phyloP scores from a whole-genome alignment of 2,329 filamentous ascomycete genomes.

The Xylariaceae sp. region DNA sequence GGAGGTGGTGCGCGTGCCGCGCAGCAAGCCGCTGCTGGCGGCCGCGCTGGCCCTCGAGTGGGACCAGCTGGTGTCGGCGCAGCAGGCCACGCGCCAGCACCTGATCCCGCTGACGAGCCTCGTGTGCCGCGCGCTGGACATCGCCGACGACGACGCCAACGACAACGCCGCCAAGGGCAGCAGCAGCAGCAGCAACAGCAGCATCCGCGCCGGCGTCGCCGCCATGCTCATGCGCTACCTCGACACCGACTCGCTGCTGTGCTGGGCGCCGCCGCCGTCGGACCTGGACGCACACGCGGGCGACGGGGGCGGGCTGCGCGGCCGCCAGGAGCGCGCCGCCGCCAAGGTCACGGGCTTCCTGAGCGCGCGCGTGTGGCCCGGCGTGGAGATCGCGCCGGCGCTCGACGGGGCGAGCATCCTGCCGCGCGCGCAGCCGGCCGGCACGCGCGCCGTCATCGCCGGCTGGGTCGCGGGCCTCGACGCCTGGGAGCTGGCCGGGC shows the following conservation, averaged over 20 bases:
- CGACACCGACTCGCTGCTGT: slow-evolving; percentile 85
- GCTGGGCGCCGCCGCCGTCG: slow-evolving; percentile 63
- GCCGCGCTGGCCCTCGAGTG: slow-evolving; percentile 85
- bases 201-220: slow-evolving; percentile 57
- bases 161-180: slow-evolving; percentile 26
- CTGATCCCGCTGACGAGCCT: slow-evolving; percentile 87
- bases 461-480: slow-evolving; percentile 69
- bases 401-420: slow-evolving; percentile 72
- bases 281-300: slow-evolving; percentile 33
- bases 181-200: slow-evolving; percentile 12
- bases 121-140: slow-evolving; percentile 74
- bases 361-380: slow-evolving; percentile 71
- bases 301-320: slow-evolving; percentile 53
- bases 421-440: slow-evolving; percentile 63
- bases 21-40: slow-evolving; percentile 72
- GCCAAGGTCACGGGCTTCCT: slow-evolving; percentile 66
- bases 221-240: slow-evolving; percentile 74
- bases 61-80: slow-evolving; percentile 74
- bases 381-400: slow-evolving; percentile 69
- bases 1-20: slow-evolving; percentile 62
- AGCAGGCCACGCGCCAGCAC: slow-evolving; percentile 79
- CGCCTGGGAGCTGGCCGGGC: slow-evolving; percentile 74
- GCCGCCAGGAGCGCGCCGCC: slow-evolving; percentile 63
- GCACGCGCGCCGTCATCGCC: slow-evolving; percentile 68
- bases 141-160: slow-evolving; percentile 57